Conservation (phyloP, 176 grass and related monocot species). For the Saccharum spontaneum region DNA sequence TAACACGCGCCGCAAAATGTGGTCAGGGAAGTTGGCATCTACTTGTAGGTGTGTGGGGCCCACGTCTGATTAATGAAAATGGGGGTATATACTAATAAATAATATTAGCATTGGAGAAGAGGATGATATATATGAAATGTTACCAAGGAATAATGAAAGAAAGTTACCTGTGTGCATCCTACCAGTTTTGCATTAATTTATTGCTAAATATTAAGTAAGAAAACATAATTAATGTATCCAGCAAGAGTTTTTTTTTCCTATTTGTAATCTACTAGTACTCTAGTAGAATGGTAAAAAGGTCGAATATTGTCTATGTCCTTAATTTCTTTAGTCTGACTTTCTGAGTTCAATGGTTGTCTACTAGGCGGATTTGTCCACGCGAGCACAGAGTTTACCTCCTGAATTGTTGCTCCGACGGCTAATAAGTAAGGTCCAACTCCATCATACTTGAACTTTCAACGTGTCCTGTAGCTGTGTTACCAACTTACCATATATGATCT, state of each 20-base stretch:
- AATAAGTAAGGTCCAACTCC: not conserved
- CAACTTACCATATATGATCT: not conserved
- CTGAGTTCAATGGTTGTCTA: too few species aligned
- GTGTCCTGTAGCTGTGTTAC: not conserved
- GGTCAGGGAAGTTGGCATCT: slow-evolving; percentile 53
- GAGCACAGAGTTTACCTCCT: not conserved
- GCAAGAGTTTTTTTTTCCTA: not conserved
- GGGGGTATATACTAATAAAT: not conserved
- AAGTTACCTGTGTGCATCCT: not conserved
- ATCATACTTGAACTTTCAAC: not conserved
- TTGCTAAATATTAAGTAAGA: not conserved
- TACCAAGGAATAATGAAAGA: not conserved
- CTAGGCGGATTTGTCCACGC: not conserved
- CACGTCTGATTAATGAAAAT: not conserved
- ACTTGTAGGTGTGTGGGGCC: slow-evolving; percentile 22
- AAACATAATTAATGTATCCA: not conserved
- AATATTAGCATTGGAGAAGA: not conserved
- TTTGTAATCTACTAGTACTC: not conserved
- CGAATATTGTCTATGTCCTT: not conserved
- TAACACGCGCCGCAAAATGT: slow-evolving; percentile 59
- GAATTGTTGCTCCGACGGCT: not conserved
- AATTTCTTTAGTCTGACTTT: not conserved
- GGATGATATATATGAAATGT: not conserved
- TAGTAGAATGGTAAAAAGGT: not conserved
- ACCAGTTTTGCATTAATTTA: not conserved